These are phyloP conservation scores for Apiotrichum mycotoxinovorans DNA, from an alignment of 1,284 basidiomycete genomes.

Conservation along the genomic window DNA sequence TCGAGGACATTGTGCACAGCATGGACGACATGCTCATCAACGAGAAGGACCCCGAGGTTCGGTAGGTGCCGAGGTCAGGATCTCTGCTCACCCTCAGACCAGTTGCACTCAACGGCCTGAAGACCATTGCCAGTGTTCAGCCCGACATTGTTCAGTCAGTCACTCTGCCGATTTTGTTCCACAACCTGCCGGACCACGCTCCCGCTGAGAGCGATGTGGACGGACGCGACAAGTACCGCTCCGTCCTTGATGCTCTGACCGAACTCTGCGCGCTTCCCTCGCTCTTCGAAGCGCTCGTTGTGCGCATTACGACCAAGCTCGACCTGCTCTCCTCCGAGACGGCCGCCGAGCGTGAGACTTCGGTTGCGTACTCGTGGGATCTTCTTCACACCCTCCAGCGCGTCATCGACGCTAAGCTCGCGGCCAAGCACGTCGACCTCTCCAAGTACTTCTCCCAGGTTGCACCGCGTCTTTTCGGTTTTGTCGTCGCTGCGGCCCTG, in stretches of 20 bases:
- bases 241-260: constrained; percentile 67
- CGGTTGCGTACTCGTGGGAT: constrained; percentile 74
- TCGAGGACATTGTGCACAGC: constrained; percentile 72
- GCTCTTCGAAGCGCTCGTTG: constrained; percentile 79
- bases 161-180: constrained; percentile 76
- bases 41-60: constrained; percentile 57
- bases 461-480: constrained; percentile 64
- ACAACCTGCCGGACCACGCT: constrained; percentile 64
- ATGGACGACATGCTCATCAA: constrained; percentile 66
- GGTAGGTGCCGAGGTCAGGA: constrained; percentile 27
- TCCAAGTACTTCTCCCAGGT: constrained; percentile 72
- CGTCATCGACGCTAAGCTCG: constrained; percentile 65
- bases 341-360: constrained; percentile 52
- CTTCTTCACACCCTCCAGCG: constrained; percentile 67
- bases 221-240: constrained; percentile 64
- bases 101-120: constrained; percentile 65
- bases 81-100: constrained; percentile 53
- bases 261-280: constrained; percentile 69
- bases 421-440: constrained; percentile 63
- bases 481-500: constrained; percentile 60
- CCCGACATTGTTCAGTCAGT: constrained; percentile 69
- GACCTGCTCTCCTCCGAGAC: constrained; percentile 55
- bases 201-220: constrained; percentile 58
- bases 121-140: constrained; percentile 61
- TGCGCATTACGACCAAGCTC: constrained; percentile 74